phyloP scores from a whole-genome alignment of 768 basidiomycete species.

The Russula sp. region DNA sequence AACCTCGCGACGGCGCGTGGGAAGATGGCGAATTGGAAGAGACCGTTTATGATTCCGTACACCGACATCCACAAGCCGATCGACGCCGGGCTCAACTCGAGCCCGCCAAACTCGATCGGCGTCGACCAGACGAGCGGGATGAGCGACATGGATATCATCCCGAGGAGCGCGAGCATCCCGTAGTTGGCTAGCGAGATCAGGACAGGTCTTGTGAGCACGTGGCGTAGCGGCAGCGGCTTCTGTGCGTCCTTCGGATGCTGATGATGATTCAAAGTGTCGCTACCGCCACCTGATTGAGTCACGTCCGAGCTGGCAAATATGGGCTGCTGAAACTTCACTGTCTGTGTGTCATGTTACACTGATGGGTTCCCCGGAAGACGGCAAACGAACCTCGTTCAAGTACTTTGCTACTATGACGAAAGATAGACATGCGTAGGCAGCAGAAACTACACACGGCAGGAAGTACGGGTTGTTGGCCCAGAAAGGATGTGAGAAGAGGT shows the following conservation, averaged over 20 bases:
- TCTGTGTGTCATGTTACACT: neutral
- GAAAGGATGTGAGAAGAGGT: slow-evolving; percentile 18
- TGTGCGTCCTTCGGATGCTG: neutral
- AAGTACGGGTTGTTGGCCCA: slow-evolving; percentile 25
- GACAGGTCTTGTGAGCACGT: slow-evolving; percentile 30
- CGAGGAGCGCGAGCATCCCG: slow-evolving; percentile 35
- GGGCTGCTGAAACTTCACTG: neutral
- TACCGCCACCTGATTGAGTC: too few relatives aligned
- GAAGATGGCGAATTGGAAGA: slow-evolving; percentile 35
- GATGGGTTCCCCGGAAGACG: too few relatives aligned
- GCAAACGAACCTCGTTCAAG: slow-evolving; percentile 6
- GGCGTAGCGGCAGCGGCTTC: slow-evolving; percentile 29
- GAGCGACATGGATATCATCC: slow-evolving; percentile 33
- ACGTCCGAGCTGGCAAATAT: too few relatives aligned
- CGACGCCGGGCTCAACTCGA: slow-evolving; percentile 25
- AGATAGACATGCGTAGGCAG: neutral
- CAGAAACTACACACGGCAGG: slow-evolving; percentile 19
- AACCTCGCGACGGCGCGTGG: slow-evolving; percentile 25
- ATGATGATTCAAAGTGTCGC: neutral
- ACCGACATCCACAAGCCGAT: slow-evolving; percentile 26
- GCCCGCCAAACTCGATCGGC: slow-evolving; percentile 36
- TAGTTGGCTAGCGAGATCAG: slow-evolving; percentile 39
- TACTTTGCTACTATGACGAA: neutral
- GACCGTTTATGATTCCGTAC: slow-evolving; percentile 32
- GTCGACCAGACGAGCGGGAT: slow-evolving; percentile 40